Percentiles rank a stretch among this genome's conserved stretches.
phyloP scores from a whole-genome alignment of 2,329 filamentous ascomycete genomes.

The Penicillium sp. region DNA sequence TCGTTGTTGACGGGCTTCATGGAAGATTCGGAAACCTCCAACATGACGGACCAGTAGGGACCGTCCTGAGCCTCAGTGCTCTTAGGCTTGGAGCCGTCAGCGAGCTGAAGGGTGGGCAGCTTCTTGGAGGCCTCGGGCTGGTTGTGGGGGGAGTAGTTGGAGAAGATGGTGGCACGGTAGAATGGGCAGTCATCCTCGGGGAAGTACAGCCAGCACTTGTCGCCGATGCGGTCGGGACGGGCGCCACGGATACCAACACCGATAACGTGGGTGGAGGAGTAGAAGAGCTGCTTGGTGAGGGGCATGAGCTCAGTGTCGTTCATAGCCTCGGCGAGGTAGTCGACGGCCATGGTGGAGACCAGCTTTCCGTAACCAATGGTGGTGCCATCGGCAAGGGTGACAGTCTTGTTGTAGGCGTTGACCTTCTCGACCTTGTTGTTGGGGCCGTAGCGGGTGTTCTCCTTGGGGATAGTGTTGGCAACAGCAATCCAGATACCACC shows the following conservation, averaged over 20 bases:
- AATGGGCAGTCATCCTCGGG: constrained; percentile 98
- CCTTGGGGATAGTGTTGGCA: constrained; percentile 83
- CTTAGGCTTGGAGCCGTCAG: constrained; percentile 76
- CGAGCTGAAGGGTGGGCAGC: constrained; percentile 79
- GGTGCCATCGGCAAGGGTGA: constrained; percentile 78
- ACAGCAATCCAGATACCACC: constrained; percentile 99
- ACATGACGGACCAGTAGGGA: constrained; percentile 99
- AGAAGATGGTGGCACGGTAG: constrained; percentile 99
- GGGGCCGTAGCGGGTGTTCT: constrained; percentile 89
- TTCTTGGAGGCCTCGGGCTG: constrained; percentile 80
- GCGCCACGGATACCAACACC: constrained; percentile 90
- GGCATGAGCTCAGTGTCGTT: constrained; percentile 78
- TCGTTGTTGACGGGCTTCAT: constrained; percentile 90
- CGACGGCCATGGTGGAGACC: constrained; percentile 93
- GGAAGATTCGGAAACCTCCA: constrained; percentile 92
- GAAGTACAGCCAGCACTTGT: constrained; percentile 99
- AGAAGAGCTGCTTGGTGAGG: constrained; percentile 89
- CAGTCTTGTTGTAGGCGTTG: constrained; percentile 79
- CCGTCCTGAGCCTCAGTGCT: constrained; percentile 74
- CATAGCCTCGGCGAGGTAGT: constrained; percentile 82
- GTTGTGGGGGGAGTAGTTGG: constrained; percentile 99
- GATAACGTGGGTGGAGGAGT: constrained; percentile 95
- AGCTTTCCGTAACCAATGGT: constrained; percentile 89
- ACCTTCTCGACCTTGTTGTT: constrained; percentile 81
- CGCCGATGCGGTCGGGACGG: constrained; percentile 91